Conservation (phyloP, 108 stramenopile genomes). For the Discostella pseudostelligera region DNA sequence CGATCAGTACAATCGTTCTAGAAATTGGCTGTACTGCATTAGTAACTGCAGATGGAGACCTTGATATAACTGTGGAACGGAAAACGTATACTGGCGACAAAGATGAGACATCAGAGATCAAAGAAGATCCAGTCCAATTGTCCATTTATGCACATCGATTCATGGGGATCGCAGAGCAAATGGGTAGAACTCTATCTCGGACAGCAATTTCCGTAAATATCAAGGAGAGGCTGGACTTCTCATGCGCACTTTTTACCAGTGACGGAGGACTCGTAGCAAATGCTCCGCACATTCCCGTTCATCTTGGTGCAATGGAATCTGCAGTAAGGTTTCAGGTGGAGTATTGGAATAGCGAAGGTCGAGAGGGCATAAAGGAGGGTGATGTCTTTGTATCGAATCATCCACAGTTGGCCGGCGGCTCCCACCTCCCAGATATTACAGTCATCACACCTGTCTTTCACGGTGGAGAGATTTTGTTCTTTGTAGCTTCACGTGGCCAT, state of each 20-base stretch:
- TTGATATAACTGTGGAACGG: constrained; percentile 77
- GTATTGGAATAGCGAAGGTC: constrained; percentile 83
- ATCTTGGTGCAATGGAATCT: constrained; percentile 96
- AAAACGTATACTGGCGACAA: constrained; percentile 27
- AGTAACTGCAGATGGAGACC: constrained; percentile 89
- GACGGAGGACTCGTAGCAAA: constrained; percentile 97
- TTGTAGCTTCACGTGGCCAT: constrained; percentile 96
- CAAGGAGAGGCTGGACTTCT: constrained; percentile 98
- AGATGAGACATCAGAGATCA: constrained; percentile 34
- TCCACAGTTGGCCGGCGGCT: constrained; percentile 95
- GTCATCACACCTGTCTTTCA: constrained; percentile 98
- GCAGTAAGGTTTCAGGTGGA: constrained; percentile 93
- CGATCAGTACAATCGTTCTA: constrained; percentile 92
- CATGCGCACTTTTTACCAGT: constrained; percentile 94
- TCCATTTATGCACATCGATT: constrained; percentile 94
- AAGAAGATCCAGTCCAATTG: constrained; percentile 90
- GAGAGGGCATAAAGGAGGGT: constrained; percentile 88
- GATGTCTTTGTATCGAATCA: constrained; percentile 98
- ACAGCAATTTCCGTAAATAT: constrained; percentile 97
- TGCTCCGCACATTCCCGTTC: constrained; percentile 99
- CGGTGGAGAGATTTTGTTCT: constrained; percentile 87
- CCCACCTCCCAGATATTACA: constrained; percentile 89
- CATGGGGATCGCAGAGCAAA: constrained; percentile 99
- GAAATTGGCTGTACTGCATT: constrained; percentile 88
- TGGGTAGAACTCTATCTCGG: constrained; percentile 96